These are phyloP conservation scores for Trichosporon coremiiforme DNA, from an alignment of 1,284 basidiomycete species.

Conservation along the genomic window DNA sequence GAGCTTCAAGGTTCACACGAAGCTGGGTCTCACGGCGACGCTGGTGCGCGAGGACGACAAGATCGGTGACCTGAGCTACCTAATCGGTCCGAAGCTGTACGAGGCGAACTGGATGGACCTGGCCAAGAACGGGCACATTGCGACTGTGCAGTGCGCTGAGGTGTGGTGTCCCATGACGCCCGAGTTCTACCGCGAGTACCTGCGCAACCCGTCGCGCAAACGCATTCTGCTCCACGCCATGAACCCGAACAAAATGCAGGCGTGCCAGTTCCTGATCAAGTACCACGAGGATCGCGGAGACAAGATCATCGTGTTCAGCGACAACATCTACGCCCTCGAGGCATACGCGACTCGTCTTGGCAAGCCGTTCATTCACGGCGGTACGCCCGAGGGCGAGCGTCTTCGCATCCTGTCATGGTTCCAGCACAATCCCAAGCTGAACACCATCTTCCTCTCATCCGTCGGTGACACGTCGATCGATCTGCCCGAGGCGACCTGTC, in stretches of 20 bases:
- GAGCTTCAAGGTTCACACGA: constrained; percentile 96
- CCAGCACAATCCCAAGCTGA: constrained; percentile 92
- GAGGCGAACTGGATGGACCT: constrained; percentile 99
- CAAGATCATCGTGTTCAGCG: constrained; percentile 99
- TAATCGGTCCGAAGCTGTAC: constrained; percentile 99
- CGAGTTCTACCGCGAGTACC: constrained; percentile 99
- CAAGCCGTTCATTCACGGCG: constrained; percentile 96
- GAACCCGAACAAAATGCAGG: constrained; percentile 99
- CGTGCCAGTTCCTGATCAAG: constrained; percentile 97
- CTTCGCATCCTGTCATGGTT: constrained; percentile 94
- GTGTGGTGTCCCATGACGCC: constrained; percentile 99
- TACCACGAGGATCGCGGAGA: constrained; percentile 98
- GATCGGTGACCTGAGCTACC: constrained; percentile 96
- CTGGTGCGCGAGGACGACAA: constrained; percentile 99
- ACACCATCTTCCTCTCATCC: constrained; percentile 99
- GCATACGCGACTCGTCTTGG: constrained; percentile 92
- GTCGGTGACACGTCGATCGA: constrained; percentile 99
- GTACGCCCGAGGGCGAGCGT: constrained; percentile 91
- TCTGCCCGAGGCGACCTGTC: constrained; percentile 96
- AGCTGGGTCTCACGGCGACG: constrained; percentile 84
- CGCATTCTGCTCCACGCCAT: constrained; percentile 97
- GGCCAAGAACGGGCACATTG: constrained; percentile 98
- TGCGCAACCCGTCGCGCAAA: constrained; percentile 75
- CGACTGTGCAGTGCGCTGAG: constrained; percentile 99
- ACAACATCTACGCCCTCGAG: constrained; percentile 96